Evolutionary conservation across 148 eudicot species (phyloP).

Genomic region (Beta vulgaris): DNA sequence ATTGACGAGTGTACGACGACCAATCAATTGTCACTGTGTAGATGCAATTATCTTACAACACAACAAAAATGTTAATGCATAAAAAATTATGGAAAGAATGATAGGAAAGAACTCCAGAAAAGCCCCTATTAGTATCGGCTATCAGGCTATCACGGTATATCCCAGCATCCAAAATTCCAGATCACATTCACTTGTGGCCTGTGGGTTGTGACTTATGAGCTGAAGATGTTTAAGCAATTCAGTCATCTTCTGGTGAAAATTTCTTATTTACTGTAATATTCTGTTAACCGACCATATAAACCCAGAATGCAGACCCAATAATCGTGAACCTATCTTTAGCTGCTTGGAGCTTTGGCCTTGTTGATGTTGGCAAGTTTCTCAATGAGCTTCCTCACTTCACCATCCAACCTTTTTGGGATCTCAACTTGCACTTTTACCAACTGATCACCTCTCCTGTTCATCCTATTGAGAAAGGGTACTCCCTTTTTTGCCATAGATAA

Average conservation of each 20-base stretch:
- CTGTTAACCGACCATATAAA: not conserved
- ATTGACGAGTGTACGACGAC: too few relatives aligned
- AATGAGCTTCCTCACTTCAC: conserved; percentile 76
- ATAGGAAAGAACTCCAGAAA: not conserved
- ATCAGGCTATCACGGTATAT: not conserved
- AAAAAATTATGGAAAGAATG: not conserved
- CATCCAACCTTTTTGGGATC: conserved; percentile 67
- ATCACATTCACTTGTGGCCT: not conserved
- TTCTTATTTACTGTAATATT: not conserved
- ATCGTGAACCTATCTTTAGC: conserved; percentile 32
- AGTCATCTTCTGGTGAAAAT: not conserved
- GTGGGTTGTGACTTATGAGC: too few relatives aligned
- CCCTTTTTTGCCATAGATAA: conserved; percentile 87
- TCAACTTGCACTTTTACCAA: conserved; percentile 84
- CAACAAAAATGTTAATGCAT: not conserved
- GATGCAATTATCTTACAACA: not conserved
- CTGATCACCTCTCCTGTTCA: conserved; percentile 81
- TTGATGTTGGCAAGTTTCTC: conserved; percentile 68
- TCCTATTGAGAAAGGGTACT: conserved; percentile 66
- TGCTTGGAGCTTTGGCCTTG: conserved; percentile 56
- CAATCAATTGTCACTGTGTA: too few relatives aligned
- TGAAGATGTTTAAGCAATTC: not conserved
- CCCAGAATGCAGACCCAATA: not conserved
- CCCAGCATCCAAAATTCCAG: conserved; percentile 11
- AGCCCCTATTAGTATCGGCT: too few relatives aligned